Evolutionary conservation across 306 rosid genomes (phyloP).

Genomic region (Quercus robur): DNA sequence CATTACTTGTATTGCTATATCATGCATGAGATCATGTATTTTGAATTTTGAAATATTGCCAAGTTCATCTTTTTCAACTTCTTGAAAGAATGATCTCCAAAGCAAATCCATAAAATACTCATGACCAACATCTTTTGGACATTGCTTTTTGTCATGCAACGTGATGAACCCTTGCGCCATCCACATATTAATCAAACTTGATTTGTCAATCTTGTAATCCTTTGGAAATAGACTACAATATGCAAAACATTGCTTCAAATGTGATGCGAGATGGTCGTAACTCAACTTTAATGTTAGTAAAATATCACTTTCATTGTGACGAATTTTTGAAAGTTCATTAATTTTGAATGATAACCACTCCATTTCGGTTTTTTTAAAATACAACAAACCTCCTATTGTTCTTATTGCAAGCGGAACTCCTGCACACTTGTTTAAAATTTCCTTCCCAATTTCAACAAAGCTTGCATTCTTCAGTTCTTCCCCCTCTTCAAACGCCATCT

Average conservation of each 20-base stretch:
- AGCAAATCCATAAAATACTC: no score
- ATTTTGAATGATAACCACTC: accelerated
- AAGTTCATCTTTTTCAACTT: accelerated
- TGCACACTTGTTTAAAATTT: accelerated
- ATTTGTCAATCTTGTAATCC: accelerated
- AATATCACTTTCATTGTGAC: accelerated
- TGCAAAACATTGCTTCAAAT: no score
- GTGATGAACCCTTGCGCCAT: no score
- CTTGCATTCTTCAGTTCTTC: background rate
- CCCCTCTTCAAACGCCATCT: background rate
- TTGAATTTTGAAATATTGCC: no score
- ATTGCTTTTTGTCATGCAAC: accelerated
- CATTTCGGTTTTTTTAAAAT: accelerated
- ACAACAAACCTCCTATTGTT: accelerated
- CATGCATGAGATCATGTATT: no score
- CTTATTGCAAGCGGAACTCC: no score
- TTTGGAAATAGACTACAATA: no score
- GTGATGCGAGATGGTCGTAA: accelerated
- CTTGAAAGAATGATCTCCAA: no score
- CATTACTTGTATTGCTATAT: no score
- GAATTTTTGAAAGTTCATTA: accelerated
- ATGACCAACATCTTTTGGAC: no score
- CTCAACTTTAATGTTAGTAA: no score
- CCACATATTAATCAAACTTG: no score
- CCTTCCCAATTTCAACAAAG: accelerated